Evolutionary conservation across 192 early-diverging fungal genomes (phyloP).

Genomic region (Anaeromyces robustus): DNA sequence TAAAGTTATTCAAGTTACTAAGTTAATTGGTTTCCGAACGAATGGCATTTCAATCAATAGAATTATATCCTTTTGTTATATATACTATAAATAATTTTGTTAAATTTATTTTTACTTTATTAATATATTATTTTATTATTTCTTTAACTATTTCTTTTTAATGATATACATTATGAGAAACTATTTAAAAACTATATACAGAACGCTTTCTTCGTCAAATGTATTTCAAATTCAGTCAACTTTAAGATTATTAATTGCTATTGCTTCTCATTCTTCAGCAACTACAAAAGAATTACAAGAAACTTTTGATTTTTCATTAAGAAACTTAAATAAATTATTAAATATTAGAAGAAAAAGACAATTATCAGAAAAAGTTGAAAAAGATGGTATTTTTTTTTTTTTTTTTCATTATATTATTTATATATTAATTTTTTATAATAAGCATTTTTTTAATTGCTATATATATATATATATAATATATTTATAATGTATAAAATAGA

Average conservation of each 20-base stretch:
- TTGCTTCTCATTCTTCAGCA: conserved; percentile 33
- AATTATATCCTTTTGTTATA: background rate
- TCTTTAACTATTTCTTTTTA: background rate
- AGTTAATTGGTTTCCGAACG: conserved; percentile 15
- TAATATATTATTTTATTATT: background rate
- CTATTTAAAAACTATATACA: conserved; percentile 47
- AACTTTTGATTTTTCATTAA: conserved; percentile 57
- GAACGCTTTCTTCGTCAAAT: conserved; percentile 39
- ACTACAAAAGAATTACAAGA: conserved; percentile 50
- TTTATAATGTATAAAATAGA: no score
- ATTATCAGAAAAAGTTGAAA: conserved; percentile 13
- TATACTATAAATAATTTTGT: no score
- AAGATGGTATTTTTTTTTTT: conserved; percentile 4
- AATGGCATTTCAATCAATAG: conserved; percentile 15
- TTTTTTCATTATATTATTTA: background rate
- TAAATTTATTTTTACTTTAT: no score
- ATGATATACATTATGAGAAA: conserved; percentile 36
- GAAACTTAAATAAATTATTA: conserved; percentile 15
- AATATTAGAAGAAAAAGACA: conserved; percentile 20
- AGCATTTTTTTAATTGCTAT: background rate
- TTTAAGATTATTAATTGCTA: conserved; percentile 38
- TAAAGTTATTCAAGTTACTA: conserved; percentile 30
- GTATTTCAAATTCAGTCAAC: conserved; percentile 41
- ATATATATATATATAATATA: background rate
- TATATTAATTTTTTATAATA: background rate